These are phyloP conservation scores for Solanum sparsipilum DNA, from an alignment of 257 asterid genomes.

Conservation along the genomic window DNA sequence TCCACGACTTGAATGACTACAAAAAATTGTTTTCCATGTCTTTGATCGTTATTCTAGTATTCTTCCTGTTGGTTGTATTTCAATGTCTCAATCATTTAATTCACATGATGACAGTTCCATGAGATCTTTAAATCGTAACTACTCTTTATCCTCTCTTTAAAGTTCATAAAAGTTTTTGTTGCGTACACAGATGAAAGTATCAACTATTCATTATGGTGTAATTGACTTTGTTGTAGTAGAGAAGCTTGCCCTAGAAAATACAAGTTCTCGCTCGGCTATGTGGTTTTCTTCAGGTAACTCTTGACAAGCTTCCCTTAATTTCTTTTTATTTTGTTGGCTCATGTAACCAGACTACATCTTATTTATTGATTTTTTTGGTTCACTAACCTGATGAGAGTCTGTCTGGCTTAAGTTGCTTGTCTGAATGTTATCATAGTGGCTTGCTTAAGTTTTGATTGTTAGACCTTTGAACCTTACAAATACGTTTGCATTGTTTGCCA, in stretches of 20 bases:
- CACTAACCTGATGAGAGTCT: background rate
- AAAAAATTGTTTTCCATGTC: no score
- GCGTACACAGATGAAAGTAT: background rate
- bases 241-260: slow-evolving; percentile 58
- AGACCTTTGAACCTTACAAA: background rate
- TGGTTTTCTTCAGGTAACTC: slow-evolving; percentile 60
- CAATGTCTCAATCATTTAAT: slow-evolving; percentile 81
- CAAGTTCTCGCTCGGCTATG: slow-evolving; percentile 72
- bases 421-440: background rate
- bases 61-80: slow-evolving; percentile 61
- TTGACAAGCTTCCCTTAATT: background rate
- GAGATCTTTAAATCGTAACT: slow-evolving; percentile 34
- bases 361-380: background rate
- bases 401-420: background rate
- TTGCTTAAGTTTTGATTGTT: background rate
- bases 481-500: background rate
- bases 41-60: slow-evolving; percentile 63
- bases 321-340: background rate
- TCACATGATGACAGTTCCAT: slow-evolving; percentile 20
- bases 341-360: background rate
- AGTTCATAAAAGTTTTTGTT: background rate
- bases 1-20: no score
- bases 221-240: slow-evolving; percentile 71
- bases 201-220: slow-evolving; percentile 7
- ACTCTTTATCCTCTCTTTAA: background rate